Percentiles rank a stretch among this genome's conserved stretches.
Conservation (phyloP, 352 stramenopile genomes). For the Phytophthora tubulina region DNA sequence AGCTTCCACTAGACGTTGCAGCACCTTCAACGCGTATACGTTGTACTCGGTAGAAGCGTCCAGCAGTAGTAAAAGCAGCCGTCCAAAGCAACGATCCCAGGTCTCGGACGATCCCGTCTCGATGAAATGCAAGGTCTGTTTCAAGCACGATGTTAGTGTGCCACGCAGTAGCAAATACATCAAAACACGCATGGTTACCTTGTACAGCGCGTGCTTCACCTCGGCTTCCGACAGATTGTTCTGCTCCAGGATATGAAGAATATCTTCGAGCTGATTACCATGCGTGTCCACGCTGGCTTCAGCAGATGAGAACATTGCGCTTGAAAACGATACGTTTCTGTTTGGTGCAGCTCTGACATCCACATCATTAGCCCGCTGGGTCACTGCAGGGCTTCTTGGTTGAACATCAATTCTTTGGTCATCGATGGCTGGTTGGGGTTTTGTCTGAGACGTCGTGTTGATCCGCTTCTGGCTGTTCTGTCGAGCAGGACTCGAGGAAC, state of each 20-base stretch:
- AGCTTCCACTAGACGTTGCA: conserved; percentile 54
- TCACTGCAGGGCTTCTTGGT: not conserved
- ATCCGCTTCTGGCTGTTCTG: conserved; percentile 58
- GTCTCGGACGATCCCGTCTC: conserved; percentile 37
- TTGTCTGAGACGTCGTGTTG: conserved; percentile 36
- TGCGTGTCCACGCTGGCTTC: conserved; percentile 21
- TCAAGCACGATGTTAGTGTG: conserved; percentile 11
- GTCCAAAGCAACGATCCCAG: conserved; percentile 56
- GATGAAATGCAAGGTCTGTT: conserved; percentile 48
- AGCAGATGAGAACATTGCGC: conserved; percentile 10
- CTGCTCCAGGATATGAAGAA: conserved; percentile 49
- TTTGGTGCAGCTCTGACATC: not conserved
- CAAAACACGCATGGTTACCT: conserved; percentile 42
- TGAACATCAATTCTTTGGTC: not conserved
- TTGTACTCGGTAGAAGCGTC: conserved; percentile 60
- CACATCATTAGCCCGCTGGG: conserved; percentile 4
- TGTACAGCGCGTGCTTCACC: conserved; percentile 52
- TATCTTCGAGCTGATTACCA: conserved; percentile 47
- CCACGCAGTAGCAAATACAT: not conserved
- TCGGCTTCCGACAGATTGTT: conserved; percentile 62
- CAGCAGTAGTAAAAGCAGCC: conserved; percentile 53
- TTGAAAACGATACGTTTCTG: conserved; percentile 12
- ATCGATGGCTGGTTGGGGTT: conserved; percentile 2
- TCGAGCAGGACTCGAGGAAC: conserved; percentile 46
- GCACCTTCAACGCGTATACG: conserved; percentile 60